Evolutionary conservation across 139 green algal species (phyloP).

Genomic region (Picochlorum sp.): DNA sequence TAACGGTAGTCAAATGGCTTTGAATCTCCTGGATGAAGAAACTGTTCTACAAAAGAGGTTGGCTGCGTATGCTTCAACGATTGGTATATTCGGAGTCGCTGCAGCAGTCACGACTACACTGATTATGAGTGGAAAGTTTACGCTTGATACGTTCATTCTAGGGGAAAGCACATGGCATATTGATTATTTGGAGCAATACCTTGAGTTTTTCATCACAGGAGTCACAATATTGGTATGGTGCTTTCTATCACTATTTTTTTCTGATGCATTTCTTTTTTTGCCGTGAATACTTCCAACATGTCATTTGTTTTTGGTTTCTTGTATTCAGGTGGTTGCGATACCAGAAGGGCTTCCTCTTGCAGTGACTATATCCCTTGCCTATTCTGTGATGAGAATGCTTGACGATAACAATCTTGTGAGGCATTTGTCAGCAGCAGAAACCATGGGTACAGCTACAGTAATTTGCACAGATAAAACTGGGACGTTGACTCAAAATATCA

Average conservation of each 20-base stretch:
- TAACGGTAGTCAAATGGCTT: neutral
- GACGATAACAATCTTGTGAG: slow-evolving; percentile 61
- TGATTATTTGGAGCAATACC: slow-evolving; percentile 49
- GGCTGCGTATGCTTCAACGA: slow-evolving; percentile 52
- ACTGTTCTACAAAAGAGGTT: slow-evolving; percentile 71
- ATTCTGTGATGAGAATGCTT: slow-evolving; percentile 63
- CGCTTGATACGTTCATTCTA: slow-evolving; percentile 37
- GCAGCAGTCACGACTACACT: slow-evolving; percentile 35
- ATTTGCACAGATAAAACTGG: slow-evolving; percentile 88
- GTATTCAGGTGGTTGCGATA: slow-evolving; percentile 68
- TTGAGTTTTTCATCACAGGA: slow-evolving; percentile 64
- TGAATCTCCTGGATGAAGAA: slow-evolving; percentile 25
- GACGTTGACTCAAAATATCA: slow-evolving; percentile 78
- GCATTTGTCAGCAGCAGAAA: slow-evolving; percentile 76
- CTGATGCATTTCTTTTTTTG: neutral
- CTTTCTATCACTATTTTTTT: neutral
- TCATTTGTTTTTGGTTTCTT: neutral
- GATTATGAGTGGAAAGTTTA: slow-evolving; percentile 30
- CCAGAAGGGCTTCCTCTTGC: slow-evolving; percentile 84
- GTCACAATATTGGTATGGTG: slow-evolving; percentile 67
- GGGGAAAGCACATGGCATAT: slow-evolving; percentile 31
- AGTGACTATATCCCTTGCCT: slow-evolving; percentile 78
- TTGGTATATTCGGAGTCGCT: slow-evolving; percentile 59
- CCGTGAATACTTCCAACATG: neutral
- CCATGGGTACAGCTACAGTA: slow-evolving; percentile 77